Percentiles rank a stretch among this genome's conserved stretches.
phyloP scores from a whole-genome alignment of 768 basidiomycete species.

The button mushroom (Agaricus bisporus) region DNA sequence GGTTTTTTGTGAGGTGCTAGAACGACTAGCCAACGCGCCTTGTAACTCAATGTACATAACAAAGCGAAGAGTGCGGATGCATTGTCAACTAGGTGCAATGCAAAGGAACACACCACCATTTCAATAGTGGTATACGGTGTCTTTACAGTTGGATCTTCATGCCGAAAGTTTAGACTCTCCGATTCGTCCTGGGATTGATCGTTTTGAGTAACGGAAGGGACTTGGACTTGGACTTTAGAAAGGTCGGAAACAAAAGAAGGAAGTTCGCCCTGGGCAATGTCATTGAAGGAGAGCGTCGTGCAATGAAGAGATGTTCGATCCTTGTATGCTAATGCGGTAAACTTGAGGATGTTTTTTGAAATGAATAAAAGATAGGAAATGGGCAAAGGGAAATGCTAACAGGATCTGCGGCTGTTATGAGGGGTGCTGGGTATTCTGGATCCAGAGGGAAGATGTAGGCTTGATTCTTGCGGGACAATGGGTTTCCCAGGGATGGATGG shows the following conservation, averaged over 20 bases:
- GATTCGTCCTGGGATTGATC: neutral
- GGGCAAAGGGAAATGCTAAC: conserved; percentile 25
- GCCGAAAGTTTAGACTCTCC: neutral
- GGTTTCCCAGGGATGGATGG: conserved; percentile 10
- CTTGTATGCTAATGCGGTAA: conserved; percentile 52
- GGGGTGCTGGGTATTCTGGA: conserved; percentile 26
- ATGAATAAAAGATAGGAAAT: neutral
- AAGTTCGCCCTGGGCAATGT: conserved; percentile 52
- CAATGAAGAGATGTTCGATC: conserved; percentile 50
- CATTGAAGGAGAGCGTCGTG: conserved; percentile 53
- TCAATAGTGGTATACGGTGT: conserved; percentile 31
- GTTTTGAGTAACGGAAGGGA: neutral
- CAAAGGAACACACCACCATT: conserved; percentile 69
- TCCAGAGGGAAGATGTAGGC: conserved; percentile 26
- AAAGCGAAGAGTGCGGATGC: conserved; percentile 59
- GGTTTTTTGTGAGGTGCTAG: conserved; percentile 75
- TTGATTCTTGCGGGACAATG: conserved; percentile 15
- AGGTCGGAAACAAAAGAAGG: conserved; percentile 26
- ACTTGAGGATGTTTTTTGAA: conserved; percentile 28
- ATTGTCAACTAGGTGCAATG: conserved; percentile 60
- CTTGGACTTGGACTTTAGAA: conserved; percentile 8
- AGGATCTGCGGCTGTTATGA: conserved; percentile 43
- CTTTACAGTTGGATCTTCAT: neutral
- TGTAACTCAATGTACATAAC: conserved; percentile 57
- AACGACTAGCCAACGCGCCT: conserved; percentile 59